phyloP scores from a whole-genome alignment of 2,329 filamentous ascomycete genomes.

The Nectriaceae sp. region DNA sequence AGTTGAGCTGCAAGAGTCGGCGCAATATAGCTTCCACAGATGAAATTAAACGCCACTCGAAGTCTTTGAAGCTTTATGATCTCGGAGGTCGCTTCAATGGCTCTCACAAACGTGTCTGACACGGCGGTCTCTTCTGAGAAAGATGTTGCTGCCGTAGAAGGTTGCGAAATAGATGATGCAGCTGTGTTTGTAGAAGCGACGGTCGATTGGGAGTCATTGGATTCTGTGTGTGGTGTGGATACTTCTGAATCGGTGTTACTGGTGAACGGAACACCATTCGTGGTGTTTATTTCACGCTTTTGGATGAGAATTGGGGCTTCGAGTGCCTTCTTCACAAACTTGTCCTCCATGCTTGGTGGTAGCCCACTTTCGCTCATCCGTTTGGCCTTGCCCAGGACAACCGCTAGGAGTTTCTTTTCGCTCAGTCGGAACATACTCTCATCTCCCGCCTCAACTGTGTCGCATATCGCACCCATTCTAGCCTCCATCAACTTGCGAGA shows the following conservation, averaged over 20 bases:
- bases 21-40: constrained; percentile 63
- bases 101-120: constrained; percentile 38
- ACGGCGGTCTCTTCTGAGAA: constrained; percentile 35
- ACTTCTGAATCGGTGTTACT: constrained; percentile 18
- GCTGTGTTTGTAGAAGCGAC: constrained; percentile 36
- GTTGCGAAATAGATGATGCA: constrained; percentile 39
- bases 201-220: constrained; percentile 46
- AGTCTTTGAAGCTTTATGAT: constrained; percentile 64
- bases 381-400: constrained; percentile 71
- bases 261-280: constrained; percentile 11
- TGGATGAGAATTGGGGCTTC: constrained; percentile 75
- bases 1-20: constrained; percentile 45
- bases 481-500: constrained; percentile 57
- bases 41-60: constrained; percentile 64
- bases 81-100: constrained; percentile 48
- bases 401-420: constrained; percentile 66
- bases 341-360: constrained; percentile 81
- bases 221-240: constrained; percentile 25
- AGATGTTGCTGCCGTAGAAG: constrained; percentile 49
- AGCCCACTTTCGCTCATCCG: constrained; percentile 66
- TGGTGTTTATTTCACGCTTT: constrained; percentile 52
- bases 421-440: constrained; percentile 85
- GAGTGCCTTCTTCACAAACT: constrained; percentile 74
- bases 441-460: constrained; percentile 79
- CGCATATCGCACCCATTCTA: constrained; percentile 73